A percentile compares a stretch with the other conserved stretches of the same genome.
Conservation (phyloP, 2,329 filamentous ascomycete genomes). For the Phaeosphaeria sp. region DNA sequence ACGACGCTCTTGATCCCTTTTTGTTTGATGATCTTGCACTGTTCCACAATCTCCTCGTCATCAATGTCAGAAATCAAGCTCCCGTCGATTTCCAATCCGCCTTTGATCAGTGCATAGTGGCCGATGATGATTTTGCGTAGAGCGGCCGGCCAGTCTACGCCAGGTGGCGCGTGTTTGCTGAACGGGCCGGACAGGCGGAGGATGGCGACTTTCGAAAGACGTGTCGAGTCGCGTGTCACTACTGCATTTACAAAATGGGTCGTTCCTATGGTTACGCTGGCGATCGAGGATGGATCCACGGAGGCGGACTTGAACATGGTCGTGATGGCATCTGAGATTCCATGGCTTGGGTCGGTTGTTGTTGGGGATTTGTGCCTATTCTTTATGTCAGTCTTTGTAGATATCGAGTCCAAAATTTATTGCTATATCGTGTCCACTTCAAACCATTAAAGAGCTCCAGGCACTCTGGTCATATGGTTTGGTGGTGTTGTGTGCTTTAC, state of each 20-base stretch:
- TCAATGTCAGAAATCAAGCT: conserved; percentile 52
- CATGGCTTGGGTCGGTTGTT: conserved; percentile 46
- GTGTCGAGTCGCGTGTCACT: conserved; percentile 57
- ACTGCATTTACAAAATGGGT: conserved; percentile 62
- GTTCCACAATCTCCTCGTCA: conserved; percentile 54
- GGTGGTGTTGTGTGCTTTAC: too few relatives aligned
- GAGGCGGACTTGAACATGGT: conserved; percentile 44
- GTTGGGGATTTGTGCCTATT: conserved; percentile 49
- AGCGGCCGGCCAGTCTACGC: conserved; percentile 56
- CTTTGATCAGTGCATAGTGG: conserved; percentile 54
- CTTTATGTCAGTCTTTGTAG: not conserved
- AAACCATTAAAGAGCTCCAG: too few relatives aligned
- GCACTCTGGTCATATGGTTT: too few relatives aligned
- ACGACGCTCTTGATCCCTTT: conserved; percentile 58
- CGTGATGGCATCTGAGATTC: conserved; percentile 44
- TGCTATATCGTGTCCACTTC: too few relatives aligned
- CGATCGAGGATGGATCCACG: conserved; percentile 42
- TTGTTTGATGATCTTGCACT: conserved; percentile 54
- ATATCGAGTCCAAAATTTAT: too few relatives aligned
- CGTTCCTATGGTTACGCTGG: conserved; percentile 59
- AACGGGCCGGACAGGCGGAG: conserved; percentile 59
- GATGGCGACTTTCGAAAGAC: conserved; percentile 61
- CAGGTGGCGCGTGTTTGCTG: conserved; percentile 58
- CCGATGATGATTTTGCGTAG: conserved; percentile 57
- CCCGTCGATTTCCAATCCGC: conserved; percentile 60